phyloP scores from a whole-genome alignment of 257 asterid genomes.

The Nicotiana undulata region DNA sequence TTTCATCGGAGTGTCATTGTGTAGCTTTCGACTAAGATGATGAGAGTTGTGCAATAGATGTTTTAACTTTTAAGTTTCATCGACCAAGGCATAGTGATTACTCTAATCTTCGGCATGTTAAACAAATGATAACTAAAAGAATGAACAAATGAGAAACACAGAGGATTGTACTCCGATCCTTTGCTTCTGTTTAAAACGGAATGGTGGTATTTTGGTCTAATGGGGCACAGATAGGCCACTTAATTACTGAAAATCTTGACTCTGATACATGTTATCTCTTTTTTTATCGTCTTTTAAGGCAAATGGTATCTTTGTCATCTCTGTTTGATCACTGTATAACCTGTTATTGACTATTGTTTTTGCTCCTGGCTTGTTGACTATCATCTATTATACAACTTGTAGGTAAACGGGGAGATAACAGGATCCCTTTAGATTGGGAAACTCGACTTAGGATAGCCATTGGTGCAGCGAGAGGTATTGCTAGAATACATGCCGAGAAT shows the following conservation, averaged over 20 bases:
- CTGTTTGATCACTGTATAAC: not conserved
- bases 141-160: not conserved
- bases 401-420: constrained; percentile 54
- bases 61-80: not conserved
- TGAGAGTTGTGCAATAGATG: not conserved
- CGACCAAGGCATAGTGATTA: not conserved
- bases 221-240: not conserved
- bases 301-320: not conserved
- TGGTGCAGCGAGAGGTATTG: constrained; percentile 77
- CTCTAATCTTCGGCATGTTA: not conserved
- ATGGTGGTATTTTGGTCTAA: not conserved
- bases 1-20: not conserved
- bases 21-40: not conserved
- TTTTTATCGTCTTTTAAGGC: not conserved
- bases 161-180: not conserved
- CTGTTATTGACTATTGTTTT: constrained; percentile 3
- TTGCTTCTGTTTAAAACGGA: not conserved
- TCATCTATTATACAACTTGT: constrained; percentile 5
- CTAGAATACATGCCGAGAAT: constrained; percentile 54
- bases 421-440: constrained; percentile 58
- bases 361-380: not conserved
- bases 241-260: not conserved
- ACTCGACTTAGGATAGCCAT: constrained; percentile 54
- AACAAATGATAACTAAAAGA: not conserved
- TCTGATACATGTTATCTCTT: not conserved